These are phyloP conservation scores for Trichoderma erinaceum DNA, from an alignment of 495 filamentous ascomycete genomes.

Conservation along the genomic window DNA sequence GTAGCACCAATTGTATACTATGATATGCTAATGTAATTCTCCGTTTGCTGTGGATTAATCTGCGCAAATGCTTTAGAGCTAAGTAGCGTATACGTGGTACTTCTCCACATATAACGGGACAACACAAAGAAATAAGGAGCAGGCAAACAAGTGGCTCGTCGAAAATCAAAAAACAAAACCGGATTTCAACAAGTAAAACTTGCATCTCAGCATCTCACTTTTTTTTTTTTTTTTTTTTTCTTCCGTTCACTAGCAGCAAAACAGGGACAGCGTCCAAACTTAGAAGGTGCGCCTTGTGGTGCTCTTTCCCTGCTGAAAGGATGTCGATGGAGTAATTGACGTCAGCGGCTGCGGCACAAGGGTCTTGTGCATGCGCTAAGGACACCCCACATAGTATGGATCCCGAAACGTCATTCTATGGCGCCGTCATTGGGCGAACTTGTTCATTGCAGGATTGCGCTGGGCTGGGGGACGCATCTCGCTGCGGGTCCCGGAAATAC, in stretches of 20 bases:
- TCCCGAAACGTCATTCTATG: conserved; percentile 1
- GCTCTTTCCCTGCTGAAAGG: not conserved
- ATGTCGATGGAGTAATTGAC: not conserved
- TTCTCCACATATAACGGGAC: no score
- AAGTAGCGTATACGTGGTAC: no score
- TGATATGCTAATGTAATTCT: not conserved
- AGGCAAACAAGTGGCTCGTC: not conserved
- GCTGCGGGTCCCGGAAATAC: not conserved
- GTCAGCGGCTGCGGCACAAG: conserved; percentile 10
- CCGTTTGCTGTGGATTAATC: not conserved
- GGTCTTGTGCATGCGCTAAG: not conserved
- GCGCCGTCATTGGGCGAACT: not conserved
- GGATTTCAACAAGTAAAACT: not conserved
- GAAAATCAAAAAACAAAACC: not conserved
- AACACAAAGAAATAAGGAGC: not conserved
- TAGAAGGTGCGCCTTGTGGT: not conserved
- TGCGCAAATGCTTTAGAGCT: not conserved
- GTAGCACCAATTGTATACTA: not conserved
- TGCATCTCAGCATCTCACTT: not conserved
- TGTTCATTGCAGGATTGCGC: not conserved
- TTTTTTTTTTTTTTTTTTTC: no score
- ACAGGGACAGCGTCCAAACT: not conserved
- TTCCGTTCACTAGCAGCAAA: not conserved
- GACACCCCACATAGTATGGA: not conserved
- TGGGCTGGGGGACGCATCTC: not conserved